A percentile compares a stretch with the other conserved stretches of the same genome.
Evolutionary conservation across 805 yeast species (phyloP).

Genomic region (Candida orba): DNA sequence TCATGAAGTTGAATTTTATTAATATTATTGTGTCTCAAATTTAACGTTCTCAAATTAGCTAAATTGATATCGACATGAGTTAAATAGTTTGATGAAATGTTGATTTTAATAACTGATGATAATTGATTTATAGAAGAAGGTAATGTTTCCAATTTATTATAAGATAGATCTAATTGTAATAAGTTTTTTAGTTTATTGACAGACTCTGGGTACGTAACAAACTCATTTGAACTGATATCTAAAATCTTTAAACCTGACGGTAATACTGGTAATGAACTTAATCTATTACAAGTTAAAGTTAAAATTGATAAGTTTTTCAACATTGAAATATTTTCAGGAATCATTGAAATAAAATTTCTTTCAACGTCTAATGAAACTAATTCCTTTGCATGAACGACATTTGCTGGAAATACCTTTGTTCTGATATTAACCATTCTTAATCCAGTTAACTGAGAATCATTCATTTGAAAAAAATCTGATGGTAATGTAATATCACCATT

Average conservation of each 20-base stretch:
- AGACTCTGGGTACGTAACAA: conserved; percentile 56
- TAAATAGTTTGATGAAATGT: conserved; percentile 67
- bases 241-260: conserved; percentile 48
- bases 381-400: conserved; percentile 61
- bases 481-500: conserved; percentile 85
- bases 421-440: conserved; percentile 68
- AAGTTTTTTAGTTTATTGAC: conserved; percentile 54
- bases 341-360: conserved; percentile 62
- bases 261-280: conserved; percentile 52
- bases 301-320: conserved; percentile 49
- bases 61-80: conserved; percentile 34
- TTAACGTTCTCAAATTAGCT: conserved; percentile 57
- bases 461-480: conserved; percentile 70
- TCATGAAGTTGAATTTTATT: conserved; percentile 39
- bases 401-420: conserved; percentile 64
- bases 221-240: conserved; percentile 75
- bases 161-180: conserved; percentile 69
- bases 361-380: conserved; percentile 66
- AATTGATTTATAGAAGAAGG: conserved; percentile 59
- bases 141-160: conserved; percentile 57
- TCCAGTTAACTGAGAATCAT: conserved; percentile 62
- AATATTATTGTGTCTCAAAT: conserved; percentile 64
- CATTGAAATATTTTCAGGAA: conserved; percentile 51
- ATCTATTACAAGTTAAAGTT: conserved; percentile 69
- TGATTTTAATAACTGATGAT: conserved; percentile 56